phyloP scores from a whole-genome alignment of 2,329 filamentous ascomycete genomes.

The Hypomyces rosellus region DNA sequence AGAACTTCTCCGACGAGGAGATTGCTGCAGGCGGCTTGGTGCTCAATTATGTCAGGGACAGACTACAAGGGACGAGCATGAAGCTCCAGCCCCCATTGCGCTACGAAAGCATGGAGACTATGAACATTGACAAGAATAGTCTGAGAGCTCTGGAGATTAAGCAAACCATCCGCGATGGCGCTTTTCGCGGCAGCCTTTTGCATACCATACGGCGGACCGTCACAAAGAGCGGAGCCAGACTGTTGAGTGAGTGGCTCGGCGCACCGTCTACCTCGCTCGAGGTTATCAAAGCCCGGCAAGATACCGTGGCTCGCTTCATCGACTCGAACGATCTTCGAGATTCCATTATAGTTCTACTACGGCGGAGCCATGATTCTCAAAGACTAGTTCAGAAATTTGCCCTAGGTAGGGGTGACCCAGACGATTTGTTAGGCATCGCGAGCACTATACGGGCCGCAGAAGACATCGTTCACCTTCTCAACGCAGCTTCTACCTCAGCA shows the following conservation, averaged over 20 bases:
- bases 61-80: constrained; percentile 70
- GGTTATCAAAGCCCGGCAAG: constrained; percentile 71
- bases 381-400: constrained; percentile 92
- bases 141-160: constrained; percentile 85
- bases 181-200: constrained; percentile 75
- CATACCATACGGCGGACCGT: constrained; percentile 86
- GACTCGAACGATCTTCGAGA: constrained; percentile 62
- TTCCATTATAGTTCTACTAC: constrained; percentile 59
- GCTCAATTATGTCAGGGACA: constrained; percentile 76
- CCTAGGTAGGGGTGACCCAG: constrained; percentile 81
- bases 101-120: constrained; percentile 66
- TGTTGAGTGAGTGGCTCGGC: constrained; percentile 81
- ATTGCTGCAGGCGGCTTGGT: constrained; percentile 70
- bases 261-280: constrained; percentile 82
- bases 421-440: constrained; percentile 79
- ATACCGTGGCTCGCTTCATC: constrained; percentile 74
- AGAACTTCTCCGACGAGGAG: constrained; percentile 61
- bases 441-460: constrained; percentile 72
- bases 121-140: constrained; percentile 89
- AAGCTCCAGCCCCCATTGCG: constrained; percentile 78
- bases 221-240: constrained; percentile 81
- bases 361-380: constrained; percentile 75
- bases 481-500: constrained; percentile 15
- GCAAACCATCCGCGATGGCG: constrained; percentile 73
- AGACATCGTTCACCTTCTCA: constrained; percentile 51